These are phyloP conservation scores for Allium fistulosum DNA, from an alignment of 106 monocot species.

Conservation along the genomic window DNA sequence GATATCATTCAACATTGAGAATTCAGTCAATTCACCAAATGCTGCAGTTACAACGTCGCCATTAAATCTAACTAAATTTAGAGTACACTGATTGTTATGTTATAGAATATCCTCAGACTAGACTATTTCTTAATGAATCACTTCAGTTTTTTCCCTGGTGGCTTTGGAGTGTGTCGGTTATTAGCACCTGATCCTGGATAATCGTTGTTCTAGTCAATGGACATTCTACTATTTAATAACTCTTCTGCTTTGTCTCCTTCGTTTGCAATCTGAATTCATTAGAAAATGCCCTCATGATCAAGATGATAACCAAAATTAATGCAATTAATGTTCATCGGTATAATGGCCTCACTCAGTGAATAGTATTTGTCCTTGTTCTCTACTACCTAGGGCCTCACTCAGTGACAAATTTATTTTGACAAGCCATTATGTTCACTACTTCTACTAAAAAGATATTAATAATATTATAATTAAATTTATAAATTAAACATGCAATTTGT, in stretches of 20 bases:
- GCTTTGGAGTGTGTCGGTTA: conserved; percentile 7
- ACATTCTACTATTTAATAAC: not conserved
- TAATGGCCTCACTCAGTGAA: too few species aligned
- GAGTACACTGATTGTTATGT: not conserved
- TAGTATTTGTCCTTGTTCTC: too few species aligned
- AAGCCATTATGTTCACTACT: too few species aligned
- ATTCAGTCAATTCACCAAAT: not conserved
- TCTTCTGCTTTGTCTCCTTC: not conserved
- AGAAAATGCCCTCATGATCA: too few species aligned
- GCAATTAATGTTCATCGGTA: too few species aligned
- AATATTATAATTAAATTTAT: too few species aligned
- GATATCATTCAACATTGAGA: not conserved
- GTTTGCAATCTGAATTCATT: not conserved
- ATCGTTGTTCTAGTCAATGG: not conserved
- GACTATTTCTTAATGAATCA: not conserved
- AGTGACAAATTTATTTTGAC: too few species aligned
- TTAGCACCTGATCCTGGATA: conserved; percentile 10
- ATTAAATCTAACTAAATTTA: too few species aligned
- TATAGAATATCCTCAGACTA: not conserved
- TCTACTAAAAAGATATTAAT: too few species aligned
- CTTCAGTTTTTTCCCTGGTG: conserved; percentile 6
- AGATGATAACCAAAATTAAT: too few species aligned
- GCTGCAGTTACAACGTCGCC: not conserved
- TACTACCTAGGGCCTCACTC: too few species aligned
- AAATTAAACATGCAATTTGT: too few species aligned